Evolutionary conservation across 179 eudicot species (phyloP).

Genomic region (Carnegiea gigantea): DNA sequence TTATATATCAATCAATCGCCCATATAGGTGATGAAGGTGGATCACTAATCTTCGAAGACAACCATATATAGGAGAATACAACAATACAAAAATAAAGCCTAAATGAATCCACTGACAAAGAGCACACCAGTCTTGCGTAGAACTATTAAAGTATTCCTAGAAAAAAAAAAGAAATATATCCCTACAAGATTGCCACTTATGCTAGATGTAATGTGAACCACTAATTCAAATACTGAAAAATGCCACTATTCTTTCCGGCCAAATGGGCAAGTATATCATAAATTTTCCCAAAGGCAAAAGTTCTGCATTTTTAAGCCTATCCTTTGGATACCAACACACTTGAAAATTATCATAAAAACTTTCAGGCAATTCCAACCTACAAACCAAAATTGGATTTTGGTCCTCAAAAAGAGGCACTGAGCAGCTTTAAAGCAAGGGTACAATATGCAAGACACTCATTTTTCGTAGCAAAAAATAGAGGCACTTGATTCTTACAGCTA

Average conservation of each 20-base stretch:
- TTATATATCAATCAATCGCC: background rate
- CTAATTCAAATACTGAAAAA: background rate
- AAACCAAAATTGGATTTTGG: no score
- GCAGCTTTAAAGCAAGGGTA: no score
- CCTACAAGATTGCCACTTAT: background rate
- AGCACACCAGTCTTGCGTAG: background rate
- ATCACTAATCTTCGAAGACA: background rate
- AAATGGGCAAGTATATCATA: background rate
- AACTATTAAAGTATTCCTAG: background rate
- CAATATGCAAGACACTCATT: no score
- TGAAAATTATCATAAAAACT: background rate
- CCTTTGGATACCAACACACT: background rate
- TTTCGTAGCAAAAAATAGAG: no score
- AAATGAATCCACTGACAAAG: background rate
- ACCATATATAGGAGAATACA: background rate
- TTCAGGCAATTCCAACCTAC: background rate
- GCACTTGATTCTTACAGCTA: background rate
- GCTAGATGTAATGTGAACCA: background rate
- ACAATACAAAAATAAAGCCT: background rate
- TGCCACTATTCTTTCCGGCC: background rate
- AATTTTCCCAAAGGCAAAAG: background rate
- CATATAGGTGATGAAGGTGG: background rate
- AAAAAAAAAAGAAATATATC: background rate
- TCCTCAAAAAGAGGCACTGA: no score
- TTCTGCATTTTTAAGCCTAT: background rate